Evolutionary conservation across 108 stramenopile species (phyloP), one percentile per base, ranked within the genome.

Genomic region (Skeletonema marinoi): DNA sequence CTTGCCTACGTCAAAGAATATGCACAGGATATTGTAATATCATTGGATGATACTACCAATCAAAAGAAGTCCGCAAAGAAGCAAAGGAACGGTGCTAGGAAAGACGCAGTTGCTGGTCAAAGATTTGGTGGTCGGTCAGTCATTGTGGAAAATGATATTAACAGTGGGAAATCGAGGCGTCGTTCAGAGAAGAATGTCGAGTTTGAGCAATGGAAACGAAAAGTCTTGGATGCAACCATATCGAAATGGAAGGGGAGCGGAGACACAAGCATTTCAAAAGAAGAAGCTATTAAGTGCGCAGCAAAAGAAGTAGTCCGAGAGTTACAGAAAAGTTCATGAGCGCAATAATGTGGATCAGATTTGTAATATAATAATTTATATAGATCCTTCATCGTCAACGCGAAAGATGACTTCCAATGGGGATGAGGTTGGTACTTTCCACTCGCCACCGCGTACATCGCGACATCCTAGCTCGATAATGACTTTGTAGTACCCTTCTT

Each of bases 171-270:
- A 17, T 50, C 48, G n/a, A 50, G 6, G 54, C 54, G 25, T 21
- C 54, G 1, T 2, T 25, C 54, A 9, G 25, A 9, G 21, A 56
- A 29, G 4, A 56, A 56, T 56, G 21, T 10, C 54, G 17, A 56
- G 44, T 82, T 72, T 63, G 66, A 71, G 21, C 38, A 63, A 32
- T 82, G 81, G 81, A 76, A 82, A 38, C 59, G 41, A 8, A 36
- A 32, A 25, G 64, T 71, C 5, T 58, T 82, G 50, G 56, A 33
- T 31, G 65, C 68, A 39, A 21, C 63, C 11, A 33, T 38, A 30
- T 68, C 73, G 1, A 72, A 60, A 42, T 32, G 1, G 44, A 1
- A 54, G 31, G 56, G 21, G 46, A 32, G 19, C 3, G 32, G 46
- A 42, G 19, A 17, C 16, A 32, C 3, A 41, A 60, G 19, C 60